Evolutionary conservation across 768 basidiomycete species (phyloP), one percentile per base, ranked within the genome.

Genomic region (Boletus rubescentipes): DNA sequence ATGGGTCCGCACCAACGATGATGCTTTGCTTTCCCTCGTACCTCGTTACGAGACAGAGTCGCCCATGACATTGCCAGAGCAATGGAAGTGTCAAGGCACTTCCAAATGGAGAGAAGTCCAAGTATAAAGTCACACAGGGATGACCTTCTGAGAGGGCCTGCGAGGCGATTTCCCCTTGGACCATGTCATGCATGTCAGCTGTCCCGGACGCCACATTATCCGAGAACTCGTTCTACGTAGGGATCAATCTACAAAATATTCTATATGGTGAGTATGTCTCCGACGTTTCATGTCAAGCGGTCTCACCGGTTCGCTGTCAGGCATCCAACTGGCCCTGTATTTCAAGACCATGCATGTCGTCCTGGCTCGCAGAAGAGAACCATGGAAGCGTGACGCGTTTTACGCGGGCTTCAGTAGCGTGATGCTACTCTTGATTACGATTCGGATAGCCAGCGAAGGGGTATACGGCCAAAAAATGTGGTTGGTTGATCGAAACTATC

Each of bases 401-500:
- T 60, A 54, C 14, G 56, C 49, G 2, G 11, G 47, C 18, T 55
- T 65, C 21, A 65, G 58, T 26, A 58, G 32, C 21, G 37, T 47
- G 26, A 49, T 67, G 49, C 52, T 71, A 4, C 10, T 62, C 23
- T 58, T 71, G 16, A 59, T 62, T 51, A 69, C 72, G 5, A 53
- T 69, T 4, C 66, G 65, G 38, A 44, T 69, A 21, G 57, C 58
- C n/a, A 46, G 50, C 5, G 34, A 48, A 4, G 32, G 20, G 6
- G 10, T 67, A 4, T 63, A 65, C 8, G 66, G 62, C 7, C 54
- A 70, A 42, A 59, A 60, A 38, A 67, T 71, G 57, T 75, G 75
- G 73, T 58, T 76, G 9, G 42, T 62, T 5, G 55, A 71, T 55
- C 7, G 61, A 66, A 46, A 15, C 31, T 69, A 68, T 36, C 72